Conservation (phyloP, 352 stramenopile genomes). For the Pythium vanterpoolii region DNA sequence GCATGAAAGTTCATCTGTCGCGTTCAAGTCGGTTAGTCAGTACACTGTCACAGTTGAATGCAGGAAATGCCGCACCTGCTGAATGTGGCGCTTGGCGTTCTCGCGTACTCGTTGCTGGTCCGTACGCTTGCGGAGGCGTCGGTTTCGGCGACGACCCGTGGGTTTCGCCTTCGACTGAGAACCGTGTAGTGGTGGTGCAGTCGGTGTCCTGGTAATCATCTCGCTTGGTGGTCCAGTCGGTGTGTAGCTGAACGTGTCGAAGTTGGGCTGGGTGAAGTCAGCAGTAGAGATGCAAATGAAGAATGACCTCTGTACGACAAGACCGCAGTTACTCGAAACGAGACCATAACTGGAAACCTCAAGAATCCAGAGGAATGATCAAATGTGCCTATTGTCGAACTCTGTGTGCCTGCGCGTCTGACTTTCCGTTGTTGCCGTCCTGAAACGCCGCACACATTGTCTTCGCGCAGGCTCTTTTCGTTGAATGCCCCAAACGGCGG, state of each 20-base stretch:
- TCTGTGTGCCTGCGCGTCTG: neutral
- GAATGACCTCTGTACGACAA: neutral
- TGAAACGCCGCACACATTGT: neutral
- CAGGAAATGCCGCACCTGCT: neutral
- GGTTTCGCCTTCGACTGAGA: neutral
- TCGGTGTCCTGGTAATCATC: neutral
- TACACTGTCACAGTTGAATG: neutral
- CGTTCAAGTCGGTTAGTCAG: neutral
- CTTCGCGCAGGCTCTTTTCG: neutral
- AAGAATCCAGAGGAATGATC: neutral
- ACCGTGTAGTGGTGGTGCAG: neutral
- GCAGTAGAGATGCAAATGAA: neutral
- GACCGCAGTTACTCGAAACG: neutral
- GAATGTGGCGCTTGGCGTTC: neutral
- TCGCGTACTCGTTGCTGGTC: neutral
- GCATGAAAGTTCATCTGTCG: neutral
- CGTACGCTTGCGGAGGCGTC: neutral
- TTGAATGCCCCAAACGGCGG: neutral
- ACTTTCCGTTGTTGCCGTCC: neutral
- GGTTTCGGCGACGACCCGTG: neutral
- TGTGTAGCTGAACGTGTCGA: neutral
- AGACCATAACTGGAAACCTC: neutral
- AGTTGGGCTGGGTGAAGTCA: neutral
- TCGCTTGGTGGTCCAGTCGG: neutral
- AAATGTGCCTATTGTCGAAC: neutral